Percentiles rank a stretch among this genome's conserved stretches.
These are phyloP conservation scores for Geotrichum klebahnii DNA, from an alignment of 1,139 yeast species.

Conservation along the genomic window DNA sequence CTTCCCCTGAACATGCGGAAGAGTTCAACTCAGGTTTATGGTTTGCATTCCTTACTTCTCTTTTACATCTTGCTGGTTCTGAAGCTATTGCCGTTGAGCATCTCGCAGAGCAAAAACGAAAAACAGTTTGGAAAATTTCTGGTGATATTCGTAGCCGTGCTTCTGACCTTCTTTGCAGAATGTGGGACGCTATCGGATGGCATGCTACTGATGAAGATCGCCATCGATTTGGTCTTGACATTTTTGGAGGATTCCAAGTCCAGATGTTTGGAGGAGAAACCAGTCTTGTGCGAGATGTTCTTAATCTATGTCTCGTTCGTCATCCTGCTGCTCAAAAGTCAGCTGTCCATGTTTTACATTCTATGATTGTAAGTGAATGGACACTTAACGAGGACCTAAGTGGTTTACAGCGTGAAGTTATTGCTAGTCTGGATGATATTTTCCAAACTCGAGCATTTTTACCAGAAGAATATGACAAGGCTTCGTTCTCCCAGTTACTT, in stretches of 20 bases:
- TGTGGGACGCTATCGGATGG: conserved; percentile 77
- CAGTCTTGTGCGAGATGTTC: conserved; percentile 59
- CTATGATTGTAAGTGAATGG: conserved; percentile 67
- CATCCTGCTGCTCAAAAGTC: conserved; percentile 59
- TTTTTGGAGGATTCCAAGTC: conserved; percentile 70
- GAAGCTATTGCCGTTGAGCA: conserved; percentile 36
- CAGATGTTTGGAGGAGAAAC: conserved; percentile 58
- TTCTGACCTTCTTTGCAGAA: conserved; percentile 52
- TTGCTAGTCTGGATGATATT: conserved; percentile 57
- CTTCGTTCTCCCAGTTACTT: conserved; percentile 50
- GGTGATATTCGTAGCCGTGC: conserved; percentile 61
- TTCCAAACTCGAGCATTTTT: conserved; percentile 52
- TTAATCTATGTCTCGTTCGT: conserved; percentile 66
- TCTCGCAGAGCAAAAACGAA: conserved; percentile 62
- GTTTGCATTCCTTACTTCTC: conserved; percentile 52
- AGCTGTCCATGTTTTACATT: conserved; percentile 68
- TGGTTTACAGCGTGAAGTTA: conserved; percentile 56
- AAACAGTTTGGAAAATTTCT: conserved; percentile 63
- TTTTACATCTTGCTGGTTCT: conserved; percentile 52
- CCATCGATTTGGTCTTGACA: conserved; percentile 56
- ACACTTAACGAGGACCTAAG: conserved; percentile 55
- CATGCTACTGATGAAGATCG: conserved; percentile 58
- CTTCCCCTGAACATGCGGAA: conserved; percentile 56
- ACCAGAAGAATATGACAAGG: conserved; percentile 56
- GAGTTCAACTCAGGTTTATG: conserved; percentile 55